Evolutionary conservation across 192 early-diverging fungal genomes (phyloP).

Genomic region (Geranomyces variabilis): DNA sequence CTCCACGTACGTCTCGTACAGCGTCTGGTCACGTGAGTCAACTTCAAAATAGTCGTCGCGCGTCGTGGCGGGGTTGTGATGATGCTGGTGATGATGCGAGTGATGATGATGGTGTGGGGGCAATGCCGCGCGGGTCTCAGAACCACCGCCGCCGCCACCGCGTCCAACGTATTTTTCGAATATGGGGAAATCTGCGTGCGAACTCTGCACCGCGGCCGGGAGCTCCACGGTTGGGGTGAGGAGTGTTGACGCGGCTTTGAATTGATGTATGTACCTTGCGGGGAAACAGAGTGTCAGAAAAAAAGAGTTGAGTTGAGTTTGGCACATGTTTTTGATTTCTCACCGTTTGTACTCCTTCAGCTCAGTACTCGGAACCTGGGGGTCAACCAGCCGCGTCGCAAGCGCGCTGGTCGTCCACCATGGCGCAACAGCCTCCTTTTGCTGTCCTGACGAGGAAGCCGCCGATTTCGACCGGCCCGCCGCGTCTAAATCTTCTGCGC

Average conservation of each 20-base stretch:
- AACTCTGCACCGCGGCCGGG: conserved; percentile 7
- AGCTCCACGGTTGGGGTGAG: conserved; percentile 9
- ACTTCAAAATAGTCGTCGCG: conserved; percentile 9
- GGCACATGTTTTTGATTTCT: neutral
- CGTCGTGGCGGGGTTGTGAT: neutral
- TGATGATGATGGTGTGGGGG: conserved; percentile 7
- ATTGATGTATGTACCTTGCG: conserved; percentile 49
- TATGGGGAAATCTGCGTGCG: conserved; percentile 37
- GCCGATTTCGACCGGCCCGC: conserved; percentile 5
- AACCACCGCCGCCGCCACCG: neutral
- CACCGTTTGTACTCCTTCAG: conserved; percentile 57
- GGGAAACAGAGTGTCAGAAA: neutral
- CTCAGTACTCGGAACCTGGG: conserved; percentile 51
- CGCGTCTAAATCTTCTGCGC: neutral
- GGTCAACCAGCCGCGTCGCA: conserved; percentile 50
- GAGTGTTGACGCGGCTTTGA: conserved; percentile 40
- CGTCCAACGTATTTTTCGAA: conserved; percentile 35
- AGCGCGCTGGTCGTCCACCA: conserved; percentile 58
- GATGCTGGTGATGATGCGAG: conserved; percentile 11
- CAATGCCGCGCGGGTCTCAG: too few relatives aligned
- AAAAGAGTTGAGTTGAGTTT: neutral
- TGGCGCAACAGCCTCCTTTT: conserved; percentile 33
- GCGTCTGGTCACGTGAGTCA: conserved; percentile 34
- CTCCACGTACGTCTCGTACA: conserved; percentile 39
- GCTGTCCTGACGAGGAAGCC: neutral